Evolutionary conservation across 805 yeast genomes (phyloP).

Genomic region (Ogataea saltuana): DNA sequence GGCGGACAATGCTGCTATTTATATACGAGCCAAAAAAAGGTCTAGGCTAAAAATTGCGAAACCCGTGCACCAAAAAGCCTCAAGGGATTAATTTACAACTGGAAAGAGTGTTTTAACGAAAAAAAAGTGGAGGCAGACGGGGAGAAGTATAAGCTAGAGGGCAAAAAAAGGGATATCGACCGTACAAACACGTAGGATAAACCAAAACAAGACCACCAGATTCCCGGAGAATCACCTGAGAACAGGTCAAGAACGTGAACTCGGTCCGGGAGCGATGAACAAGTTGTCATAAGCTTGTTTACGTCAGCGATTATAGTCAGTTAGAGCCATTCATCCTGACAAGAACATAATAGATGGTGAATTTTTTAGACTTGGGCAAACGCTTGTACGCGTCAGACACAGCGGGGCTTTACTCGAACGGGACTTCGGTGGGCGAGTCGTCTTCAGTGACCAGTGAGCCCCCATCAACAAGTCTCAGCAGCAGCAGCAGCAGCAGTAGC

Average conservation of each 20-base stretch:
- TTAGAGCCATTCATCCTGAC: too few species aligned
- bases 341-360: slow-evolving; percentile 14
- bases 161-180: neutral
- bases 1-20: too few species aligned
- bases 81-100: neutral
- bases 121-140: neutral
- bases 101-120: neutral
- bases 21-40: neutral
- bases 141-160: neutral
- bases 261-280: too few species aligned
- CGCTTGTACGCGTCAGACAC: slow-evolving; percentile 12
- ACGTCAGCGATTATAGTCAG: too few species aligned
- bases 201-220: too few species aligned
- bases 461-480: neutral
- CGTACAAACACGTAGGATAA: too few species aligned
- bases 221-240: too few species aligned
- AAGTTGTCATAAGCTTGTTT: too few species aligned
- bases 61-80: slow-evolving; percentile 3
- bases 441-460: neutral
- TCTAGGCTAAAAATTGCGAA: slow-evolving; percentile 2
- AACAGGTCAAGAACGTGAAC: too few species aligned
- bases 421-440: slow-evolving; percentile 1
- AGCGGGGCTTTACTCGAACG: slow-evolving; percentile 14
- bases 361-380: slow-evolving; percentile 12
- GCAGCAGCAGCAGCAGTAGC: neutral